Percentiles rank a stretch among this genome's conserved stretches.
Conservation (phyloP, 306 rosid species). For the Benincasa hispida region DNA sequence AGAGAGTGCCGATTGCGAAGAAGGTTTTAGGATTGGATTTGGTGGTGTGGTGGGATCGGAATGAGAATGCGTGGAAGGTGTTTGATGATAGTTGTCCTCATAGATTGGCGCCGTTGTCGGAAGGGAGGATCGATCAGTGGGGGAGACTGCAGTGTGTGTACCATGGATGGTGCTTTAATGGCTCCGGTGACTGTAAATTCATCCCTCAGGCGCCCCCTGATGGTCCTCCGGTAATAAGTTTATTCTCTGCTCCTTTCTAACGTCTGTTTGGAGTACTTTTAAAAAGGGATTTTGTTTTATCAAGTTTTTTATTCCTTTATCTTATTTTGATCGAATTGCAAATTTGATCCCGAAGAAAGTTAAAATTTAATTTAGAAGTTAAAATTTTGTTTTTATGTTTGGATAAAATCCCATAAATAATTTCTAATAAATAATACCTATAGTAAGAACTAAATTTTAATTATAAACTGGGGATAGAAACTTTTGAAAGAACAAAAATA, state of each 20-base stretch:
- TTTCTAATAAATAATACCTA: too few relatives aligned
- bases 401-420: too few relatives aligned
- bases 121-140: constrained; percentile 91
- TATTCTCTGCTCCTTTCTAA: background rate
- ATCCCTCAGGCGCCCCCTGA: constrained; percentile 82
- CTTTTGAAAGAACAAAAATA: too few relatives aligned
- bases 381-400: too few relatives aligned
- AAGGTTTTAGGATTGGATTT: constrained; percentile 72
- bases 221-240: constrained; percentile 60
- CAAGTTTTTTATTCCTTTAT: too few relatives aligned
- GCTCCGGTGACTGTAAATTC: constrained; percentile 51
- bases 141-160: constrained; percentile 95
- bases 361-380: too few relatives aligned
- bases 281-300: background rate
- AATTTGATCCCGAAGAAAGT: too few relatives aligned
- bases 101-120: constrained; percentile 86
- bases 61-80: constrained; percentile 74
- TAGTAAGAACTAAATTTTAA: too few relatives aligned
- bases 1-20: constrained; percentile 68
- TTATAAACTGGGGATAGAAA: too few relatives aligned
- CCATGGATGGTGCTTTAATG: constrained; percentile 95
- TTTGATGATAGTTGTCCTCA: constrained; percentile 90
- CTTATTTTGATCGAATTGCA: too few relatives aligned
- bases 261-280: background rate
- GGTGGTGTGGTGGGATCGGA: constrained; percentile 95